phyloP scores from a whole-genome alignment of 805 yeast genomes.

The Candida gorgasii region DNA sequence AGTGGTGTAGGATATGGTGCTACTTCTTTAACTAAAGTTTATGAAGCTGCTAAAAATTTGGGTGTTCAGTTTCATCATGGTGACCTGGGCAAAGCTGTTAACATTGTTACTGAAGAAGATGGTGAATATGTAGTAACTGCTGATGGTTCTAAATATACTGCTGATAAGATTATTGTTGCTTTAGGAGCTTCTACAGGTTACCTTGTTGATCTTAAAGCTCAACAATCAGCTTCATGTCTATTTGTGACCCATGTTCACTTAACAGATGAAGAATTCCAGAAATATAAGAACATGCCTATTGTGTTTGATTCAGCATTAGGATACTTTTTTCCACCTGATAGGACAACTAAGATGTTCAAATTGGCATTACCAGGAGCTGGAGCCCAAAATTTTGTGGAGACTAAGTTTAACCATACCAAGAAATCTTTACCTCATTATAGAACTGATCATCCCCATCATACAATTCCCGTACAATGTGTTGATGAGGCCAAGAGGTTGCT shows the following conservation, averaged over 20 bases:
- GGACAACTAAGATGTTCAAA: constrained; percentile 29
- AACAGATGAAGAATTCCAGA: constrained; percentile 32
- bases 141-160: too few species aligned
- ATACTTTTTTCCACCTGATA: constrained; percentile 50
- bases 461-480: constrained; percentile 14
- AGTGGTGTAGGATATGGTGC: constrained; percentile 18
- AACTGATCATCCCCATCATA: constrained; percentile 12
- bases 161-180: constrained; percentile 32
- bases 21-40: constrained; percentile 15
- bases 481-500: constrained; percentile 14
- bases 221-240: constrained; percentile 37
- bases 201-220: constrained; percentile 27
- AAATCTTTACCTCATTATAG: constrained; percentile 16
- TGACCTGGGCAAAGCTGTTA: constrained; percentile 13
- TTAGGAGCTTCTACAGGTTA: constrained; percentile 40
- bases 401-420: constrained; percentile 12
- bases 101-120: constrained; percentile 20
- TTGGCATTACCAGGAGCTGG: constrained; percentile 19
- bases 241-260: constrained; percentile 39
- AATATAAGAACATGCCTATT: constrained; percentile 40
- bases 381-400: constrained; percentile 8
- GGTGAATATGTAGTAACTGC: too few species aligned
- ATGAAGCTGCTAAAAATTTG: constrained; percentile 3
- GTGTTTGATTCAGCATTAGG: constrained; percentile 46
- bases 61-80: constrained; percentile 15